Percentiles rank a stretch among this genome's conserved stretches.
Conservation (phyloP, 352 stramenopile genomes). For the Phytophthora colocasiae region DNA sequence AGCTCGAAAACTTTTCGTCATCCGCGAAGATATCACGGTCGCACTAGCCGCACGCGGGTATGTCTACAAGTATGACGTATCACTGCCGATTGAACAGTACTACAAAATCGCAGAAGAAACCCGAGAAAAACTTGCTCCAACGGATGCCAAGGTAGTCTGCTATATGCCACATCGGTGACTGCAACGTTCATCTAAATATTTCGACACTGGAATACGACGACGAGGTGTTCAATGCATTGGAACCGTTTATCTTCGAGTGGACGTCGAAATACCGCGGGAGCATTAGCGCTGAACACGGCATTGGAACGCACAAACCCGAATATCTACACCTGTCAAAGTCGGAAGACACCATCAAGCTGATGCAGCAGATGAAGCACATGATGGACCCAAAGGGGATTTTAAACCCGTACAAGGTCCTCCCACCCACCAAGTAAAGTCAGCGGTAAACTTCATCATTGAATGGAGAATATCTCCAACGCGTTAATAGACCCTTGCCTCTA, state of each 20-base stretch:
- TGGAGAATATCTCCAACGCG: slow-evolving; percentile 4
- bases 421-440: slow-evolving; percentile 30
- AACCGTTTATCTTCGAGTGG: slow-evolving; percentile 87
- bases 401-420: slow-evolving; percentile 96
- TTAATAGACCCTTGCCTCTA: slow-evolving; percentile 29
- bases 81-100: slow-evolving; percentile 92
- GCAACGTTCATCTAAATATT: slow-evolving; percentile 98
- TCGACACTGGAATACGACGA: slow-evolving; percentile 77
- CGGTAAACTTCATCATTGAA: not conserved
- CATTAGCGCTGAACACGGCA: slow-evolving; percentile 98
- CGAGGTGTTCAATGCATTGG: slow-evolving; percentile 64
- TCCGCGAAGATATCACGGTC: slow-evolving; percentile 95
- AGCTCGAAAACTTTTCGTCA: slow-evolving; percentile 92
- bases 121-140: slow-evolving; percentile 50
- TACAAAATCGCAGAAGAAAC: slow-evolving; percentile 91
- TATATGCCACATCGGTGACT: slow-evolving; percentile 97
- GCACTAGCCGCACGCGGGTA: slow-evolving; percentile 86
- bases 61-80: slow-evolving; percentile 99
- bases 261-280: slow-evolving; percentile 90
- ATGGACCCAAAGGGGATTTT: slow-evolving; percentile 97
- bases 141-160: slow-evolving; percentile 73
- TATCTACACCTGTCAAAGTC: slow-evolving; percentile 91
- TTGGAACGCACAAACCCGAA: slow-evolving; percentile 95
- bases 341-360: slow-evolving; percentile 83
- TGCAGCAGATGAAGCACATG: slow-evolving; percentile 93